These are phyloP conservation scores for Pyrenophora teres DNA, from an alignment of 2,329 filamentous ascomycete genomes.

Conservation along the genomic window DNA sequence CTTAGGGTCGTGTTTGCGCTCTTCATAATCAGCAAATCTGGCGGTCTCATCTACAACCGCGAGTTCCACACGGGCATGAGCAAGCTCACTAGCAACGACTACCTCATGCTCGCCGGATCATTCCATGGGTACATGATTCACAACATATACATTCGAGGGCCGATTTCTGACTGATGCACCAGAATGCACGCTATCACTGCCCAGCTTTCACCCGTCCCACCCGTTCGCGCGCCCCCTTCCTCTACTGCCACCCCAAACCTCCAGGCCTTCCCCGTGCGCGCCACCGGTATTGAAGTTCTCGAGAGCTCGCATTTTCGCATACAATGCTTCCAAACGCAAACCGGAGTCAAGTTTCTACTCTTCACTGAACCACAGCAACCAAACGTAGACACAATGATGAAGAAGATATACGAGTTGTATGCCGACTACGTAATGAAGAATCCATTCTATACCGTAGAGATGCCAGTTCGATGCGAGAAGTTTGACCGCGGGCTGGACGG, in stretches of 20 bases:
- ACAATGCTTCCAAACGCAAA: slow-evolving; percentile 94
- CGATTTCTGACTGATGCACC: neutral
- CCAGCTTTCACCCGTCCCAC: slow-evolving; percentile 45
- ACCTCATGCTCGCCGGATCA: slow-evolving; percentile 92
- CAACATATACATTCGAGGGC: neutral
- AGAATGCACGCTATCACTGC: slow-evolving; percentile 68
- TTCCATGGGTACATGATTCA: slow-evolving; percentile 77
- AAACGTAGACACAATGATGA: slow-evolving; percentile 82
- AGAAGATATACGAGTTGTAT: slow-evolving; percentile 91
- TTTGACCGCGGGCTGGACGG: slow-evolving; percentile 86
- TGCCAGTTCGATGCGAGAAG: slow-evolving; percentile 93
- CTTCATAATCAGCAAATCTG: slow-evolving; percentile 98
- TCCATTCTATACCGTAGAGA: slow-evolving; percentile 96
- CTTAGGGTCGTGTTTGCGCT: slow-evolving; percentile 90
- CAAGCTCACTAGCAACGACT: slow-evolving; percentile 92
- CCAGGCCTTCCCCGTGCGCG: slow-evolving; percentile 51
- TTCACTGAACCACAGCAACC: slow-evolving; percentile 90
- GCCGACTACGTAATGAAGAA: slow-evolving; percentile 99
- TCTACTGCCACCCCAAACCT: slow-evolving; percentile 32
- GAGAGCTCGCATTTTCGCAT: slow-evolving; percentile 94
- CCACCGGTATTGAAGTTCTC: slow-evolving; percentile 83
- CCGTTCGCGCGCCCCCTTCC: slow-evolving; percentile 25
- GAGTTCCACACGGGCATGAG: slow-evolving; percentile 87
- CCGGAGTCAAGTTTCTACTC: slow-evolving; percentile 91
- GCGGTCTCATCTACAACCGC: slow-evolving; percentile 93